Evolutionary conservation across 2,329 filamentous ascomycete genomes (phyloP).

Genomic region (Zasmidium citrigriseum): DNA sequence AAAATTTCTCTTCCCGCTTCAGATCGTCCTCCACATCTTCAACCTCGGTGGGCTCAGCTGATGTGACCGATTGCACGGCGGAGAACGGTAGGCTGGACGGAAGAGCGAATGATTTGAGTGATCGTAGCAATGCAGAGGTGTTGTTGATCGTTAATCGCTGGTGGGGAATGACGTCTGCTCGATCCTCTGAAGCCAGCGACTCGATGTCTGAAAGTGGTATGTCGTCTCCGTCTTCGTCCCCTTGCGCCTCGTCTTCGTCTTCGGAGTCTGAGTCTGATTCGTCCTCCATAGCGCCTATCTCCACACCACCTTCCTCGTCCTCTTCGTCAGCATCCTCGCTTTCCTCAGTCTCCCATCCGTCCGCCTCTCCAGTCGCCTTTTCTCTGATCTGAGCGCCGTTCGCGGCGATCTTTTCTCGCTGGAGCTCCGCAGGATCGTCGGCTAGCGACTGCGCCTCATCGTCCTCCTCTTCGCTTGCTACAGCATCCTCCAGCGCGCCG

Average conservation of each 20-base stretch:
- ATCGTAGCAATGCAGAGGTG: conserved; percentile 77
- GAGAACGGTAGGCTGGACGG: conserved; percentile 75
- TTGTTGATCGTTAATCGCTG: conserved; percentile 98
- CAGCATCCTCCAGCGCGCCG: conserved; percentile 27
- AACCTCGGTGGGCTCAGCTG: conserved; percentile 69
- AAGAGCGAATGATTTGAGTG: conserved; percentile 76
- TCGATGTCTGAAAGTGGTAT: conserved; percentile 87
- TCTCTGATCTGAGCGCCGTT: conserved; percentile 36
- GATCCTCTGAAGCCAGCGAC: conserved; percentile 75
- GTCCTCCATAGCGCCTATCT: conserved; percentile 36
- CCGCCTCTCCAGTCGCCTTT: conserved; percentile 27
- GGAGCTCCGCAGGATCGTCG: conserved; percentile 17
- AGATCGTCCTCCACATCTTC: conserved; percentile 88
- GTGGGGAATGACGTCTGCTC: conserved; percentile 83
- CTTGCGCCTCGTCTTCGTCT: conserved; percentile 42
- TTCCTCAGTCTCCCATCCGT: conserved; percentile 34
- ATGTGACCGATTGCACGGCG: conserved; percentile 76
- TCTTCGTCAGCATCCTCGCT: conserved; percentile 35
- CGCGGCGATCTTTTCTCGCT: conserved; percentile 24
- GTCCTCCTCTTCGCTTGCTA: conserved; percentile 30
- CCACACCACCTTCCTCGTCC: conserved; percentile 44
- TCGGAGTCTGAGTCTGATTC: conserved; percentile 39
- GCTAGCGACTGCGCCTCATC: conserved; percentile 22
- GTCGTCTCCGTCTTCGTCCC: conserved; percentile 66
- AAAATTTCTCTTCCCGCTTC: conserved; percentile 88